Base-by-base conservation (phyloP, 2,329 filamentous ascomycete species). In the Ophiocordyceps camponoti-floridani region DNA sequence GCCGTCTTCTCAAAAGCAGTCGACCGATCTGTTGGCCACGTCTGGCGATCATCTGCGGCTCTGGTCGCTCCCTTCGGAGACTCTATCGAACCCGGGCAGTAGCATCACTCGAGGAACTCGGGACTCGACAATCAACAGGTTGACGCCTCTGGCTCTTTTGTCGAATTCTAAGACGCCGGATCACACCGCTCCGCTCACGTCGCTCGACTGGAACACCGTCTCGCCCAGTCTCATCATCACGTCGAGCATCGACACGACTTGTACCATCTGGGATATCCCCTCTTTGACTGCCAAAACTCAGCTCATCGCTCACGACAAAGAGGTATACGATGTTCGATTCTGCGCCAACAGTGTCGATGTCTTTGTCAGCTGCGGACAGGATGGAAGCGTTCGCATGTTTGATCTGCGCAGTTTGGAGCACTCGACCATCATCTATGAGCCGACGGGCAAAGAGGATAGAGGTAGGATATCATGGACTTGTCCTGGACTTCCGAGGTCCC, bases 221-320 rank as follows among this genome's bases (percentile, higher is more conserved):
- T 94, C 87, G 23, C 91, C 91, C 0, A 95, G 89, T 60, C 70
- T 98, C 45, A 98, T 98, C 58, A 98, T 98, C 56, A 98, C 91
- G 1, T 95, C 88, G 4, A 96, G 88, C 60, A 98, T 98, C 56
- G 91, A 98, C 58, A 98, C 91, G 1, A 98, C 91, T 6, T 98
- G 91, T 65, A 98, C 91, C 4, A 98, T 98, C 52, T 98, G 91
- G 91, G 91, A 98, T 60, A 98, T 98, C 46, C 91, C 91, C 4
- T 95, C 91, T 1, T 70, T 98, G 49, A 98, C 91, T 1, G 91
- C 91, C 44, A 98, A 98, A 66, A 98, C 91, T 2, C 91, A 98
- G 61, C 70, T 98, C 41, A 98, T 98, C 62, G 91, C 91, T 18
- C 91, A 98, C 61, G 91, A 98, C 65, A 96, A 96, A 63, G 91